phyloP scores from a whole-genome alignment of 2,329 filamentous ascomycete species.

The Pestalotiopsis sp. region DNA sequence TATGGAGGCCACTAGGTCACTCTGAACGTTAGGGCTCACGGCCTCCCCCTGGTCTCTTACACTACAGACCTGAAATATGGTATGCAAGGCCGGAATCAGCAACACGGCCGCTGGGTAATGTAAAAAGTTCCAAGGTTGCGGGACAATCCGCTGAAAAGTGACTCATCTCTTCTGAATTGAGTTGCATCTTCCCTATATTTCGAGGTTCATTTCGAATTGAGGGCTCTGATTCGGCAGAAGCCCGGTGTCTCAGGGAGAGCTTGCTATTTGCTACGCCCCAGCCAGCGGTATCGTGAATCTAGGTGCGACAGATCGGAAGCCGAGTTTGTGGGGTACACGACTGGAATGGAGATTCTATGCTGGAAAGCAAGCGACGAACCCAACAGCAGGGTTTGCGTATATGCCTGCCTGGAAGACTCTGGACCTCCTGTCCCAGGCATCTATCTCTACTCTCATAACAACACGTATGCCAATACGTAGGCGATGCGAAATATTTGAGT shows the following conservation, averaged over 20 bases:
- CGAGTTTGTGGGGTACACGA: not conserved
- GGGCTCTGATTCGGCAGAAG: not conserved
- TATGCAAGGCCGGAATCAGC: conserved; percentile 1
- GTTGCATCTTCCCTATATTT: not conserved
- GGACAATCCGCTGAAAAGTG: conserved; percentile 1
- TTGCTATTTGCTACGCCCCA: not conserved
- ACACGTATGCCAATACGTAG: conserved; percentile 1
- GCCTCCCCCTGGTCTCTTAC: not conserved
- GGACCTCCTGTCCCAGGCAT: not conserved
- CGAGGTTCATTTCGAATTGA: not conserved
- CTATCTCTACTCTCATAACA: not conserved
- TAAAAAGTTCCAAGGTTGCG: not conserved
- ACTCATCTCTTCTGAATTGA: conserved; percentile 9
- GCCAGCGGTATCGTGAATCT: not conserved
- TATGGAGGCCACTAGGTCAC: not conserved
- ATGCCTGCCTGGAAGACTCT: not conserved
- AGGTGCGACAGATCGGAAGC: not conserved
- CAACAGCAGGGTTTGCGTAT: not conserved
- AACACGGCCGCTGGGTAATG: not conserved
- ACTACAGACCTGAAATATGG: not conserved
- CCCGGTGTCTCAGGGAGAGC: not conserved
- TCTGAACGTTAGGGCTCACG: not conserved
- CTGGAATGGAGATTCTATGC: not conserved
- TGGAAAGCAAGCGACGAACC: not conserved
- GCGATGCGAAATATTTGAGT: not conserved